These are phyloP conservation scores for Sorghum bicolor DNA, from an alignment of 176 grass and related monocot genomes.

Conservation along the genomic window DNA sequence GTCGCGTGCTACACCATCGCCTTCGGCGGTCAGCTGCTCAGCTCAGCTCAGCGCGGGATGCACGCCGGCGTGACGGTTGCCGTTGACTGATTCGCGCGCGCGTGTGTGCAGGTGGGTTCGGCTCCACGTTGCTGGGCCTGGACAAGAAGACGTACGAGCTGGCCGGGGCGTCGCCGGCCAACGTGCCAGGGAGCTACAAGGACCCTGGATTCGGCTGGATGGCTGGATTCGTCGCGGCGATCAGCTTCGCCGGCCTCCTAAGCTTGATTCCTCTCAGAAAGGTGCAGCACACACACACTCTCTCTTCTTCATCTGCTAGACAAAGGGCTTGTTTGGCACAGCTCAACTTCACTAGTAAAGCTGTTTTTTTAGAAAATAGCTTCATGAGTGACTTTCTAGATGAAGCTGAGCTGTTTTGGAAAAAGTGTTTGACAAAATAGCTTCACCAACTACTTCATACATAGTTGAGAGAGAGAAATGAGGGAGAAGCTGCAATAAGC, in stretches of 20 bases:
- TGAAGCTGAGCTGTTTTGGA: no score
- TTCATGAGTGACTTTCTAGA: no score
- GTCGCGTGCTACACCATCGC: slow-evolving; percentile 92
- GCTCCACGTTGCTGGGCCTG: slow-evolving; percentile 70
- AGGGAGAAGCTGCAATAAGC: no score
- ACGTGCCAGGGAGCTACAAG: slow-evolving; percentile 84
- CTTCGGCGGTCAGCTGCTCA: slow-evolving; percentile 48
- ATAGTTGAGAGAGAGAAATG: no score
- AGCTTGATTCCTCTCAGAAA: slow-evolving; percentile 82
- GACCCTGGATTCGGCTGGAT: slow-evolving; percentile 90
- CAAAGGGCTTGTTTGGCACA: no score
- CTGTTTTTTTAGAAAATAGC: no score
- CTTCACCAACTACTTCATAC: no score
- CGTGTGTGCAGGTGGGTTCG: slow-evolving; percentile 67
- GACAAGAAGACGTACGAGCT: slow-evolving; percentile 91
- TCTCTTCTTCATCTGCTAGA: no score
- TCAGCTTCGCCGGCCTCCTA: slow-evolving; percentile 74
- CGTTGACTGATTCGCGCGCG: neutral
- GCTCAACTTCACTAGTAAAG: no score
- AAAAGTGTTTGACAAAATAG: no score
- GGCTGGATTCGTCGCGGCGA: slow-evolving; percentile 52
- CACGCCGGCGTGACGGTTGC: neutral
- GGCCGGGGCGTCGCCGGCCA: slow-evolving; percentile 58
- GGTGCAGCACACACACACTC: no score
- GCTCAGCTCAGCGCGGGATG: no score